Percentiles rank a stretch among this genome's conserved stretches.
Conservation (phyloP, 2,329 filamentous ascomycete species). For the Pseudogymnoascus sp. region DNA sequence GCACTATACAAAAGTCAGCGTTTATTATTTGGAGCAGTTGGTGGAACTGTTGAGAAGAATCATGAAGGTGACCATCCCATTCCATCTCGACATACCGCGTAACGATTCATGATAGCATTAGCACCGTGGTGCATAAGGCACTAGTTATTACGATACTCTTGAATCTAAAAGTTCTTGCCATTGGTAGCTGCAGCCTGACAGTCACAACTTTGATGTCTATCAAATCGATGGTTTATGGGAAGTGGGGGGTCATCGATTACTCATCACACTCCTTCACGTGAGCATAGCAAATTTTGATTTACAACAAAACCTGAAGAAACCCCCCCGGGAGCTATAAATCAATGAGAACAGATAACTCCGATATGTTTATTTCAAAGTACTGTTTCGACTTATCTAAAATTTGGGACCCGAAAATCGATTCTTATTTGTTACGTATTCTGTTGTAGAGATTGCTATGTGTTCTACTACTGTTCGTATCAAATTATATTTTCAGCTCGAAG, state of each 20-base stretch:
- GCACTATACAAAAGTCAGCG: conserved; percentile 4
- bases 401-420: background rate
- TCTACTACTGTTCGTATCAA: background rate
- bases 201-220: background rate
- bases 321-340: background rate
- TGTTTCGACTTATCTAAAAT: background rate
- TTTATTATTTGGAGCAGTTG: background rate
- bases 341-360: background rate
- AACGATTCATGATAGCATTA: conserved; percentile 6
- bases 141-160: background rate
- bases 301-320: background rate
- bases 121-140: conserved; percentile 6
- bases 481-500: background rate
- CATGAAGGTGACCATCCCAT: background rate
- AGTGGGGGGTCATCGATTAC: background rate
- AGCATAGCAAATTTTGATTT: background rate
- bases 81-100: conserved; percentile 2
- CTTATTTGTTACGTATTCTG: background rate
- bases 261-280: conserved; percentile 7
- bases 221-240: conserved; percentile 7
- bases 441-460: too few species aligned
- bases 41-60: background rate
- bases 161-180: conserved; percentile 1
- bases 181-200: background rate
- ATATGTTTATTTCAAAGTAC: background rate